These are phyloP conservation scores for Tritrichomonas foetus DNA, from an alignment of 208 protist genomes.

Conservation along the genomic window DNA sequence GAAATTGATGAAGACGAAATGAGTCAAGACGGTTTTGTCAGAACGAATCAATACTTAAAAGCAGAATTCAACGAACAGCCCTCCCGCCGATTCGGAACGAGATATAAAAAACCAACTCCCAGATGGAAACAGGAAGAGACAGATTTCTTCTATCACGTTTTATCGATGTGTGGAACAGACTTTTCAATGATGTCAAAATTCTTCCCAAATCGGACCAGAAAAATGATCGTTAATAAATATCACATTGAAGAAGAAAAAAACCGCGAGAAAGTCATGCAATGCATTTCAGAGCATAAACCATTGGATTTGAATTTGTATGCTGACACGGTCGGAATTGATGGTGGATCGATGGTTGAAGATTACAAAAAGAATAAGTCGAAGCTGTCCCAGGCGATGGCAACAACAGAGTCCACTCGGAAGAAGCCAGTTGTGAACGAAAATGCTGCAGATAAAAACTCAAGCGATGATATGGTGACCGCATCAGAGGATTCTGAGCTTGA, in stretches of 20 bases:
- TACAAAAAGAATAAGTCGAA: not conserved
- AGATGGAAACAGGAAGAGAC: conserved; percentile 43
- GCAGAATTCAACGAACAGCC: not conserved
- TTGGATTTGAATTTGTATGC: conserved; percentile 35
- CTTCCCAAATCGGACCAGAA: conserved; percentile 37
- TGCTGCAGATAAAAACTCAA: not conserved
- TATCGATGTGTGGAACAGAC: conserved; percentile 47
- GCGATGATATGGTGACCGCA: not conserved
- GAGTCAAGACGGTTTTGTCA: not conserved
- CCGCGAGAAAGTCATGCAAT: not conserved
- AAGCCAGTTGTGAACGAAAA: not conserved
- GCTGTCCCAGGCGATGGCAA: not conserved
- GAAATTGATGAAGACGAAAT: not conserved
- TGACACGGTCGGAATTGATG: not conserved
- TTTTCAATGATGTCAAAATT: conserved; percentile 44
- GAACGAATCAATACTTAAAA: not conserved
- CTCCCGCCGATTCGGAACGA: not conserved
- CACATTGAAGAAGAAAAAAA: conserved; percentile 43
- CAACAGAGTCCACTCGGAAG: not conserved
- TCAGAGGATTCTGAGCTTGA: not conserved
- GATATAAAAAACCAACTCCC: not conserved
- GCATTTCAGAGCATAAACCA: not conserved
- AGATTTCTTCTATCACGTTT: conserved; percentile 35
- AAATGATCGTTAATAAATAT: conserved; percentile 47
- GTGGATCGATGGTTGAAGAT: not conserved